These are phyloP conservation scores for Cladosporium sp. DNA, from an alignment of 2,329 filamentous ascomycete species.

Conservation along the genomic window DNA sequence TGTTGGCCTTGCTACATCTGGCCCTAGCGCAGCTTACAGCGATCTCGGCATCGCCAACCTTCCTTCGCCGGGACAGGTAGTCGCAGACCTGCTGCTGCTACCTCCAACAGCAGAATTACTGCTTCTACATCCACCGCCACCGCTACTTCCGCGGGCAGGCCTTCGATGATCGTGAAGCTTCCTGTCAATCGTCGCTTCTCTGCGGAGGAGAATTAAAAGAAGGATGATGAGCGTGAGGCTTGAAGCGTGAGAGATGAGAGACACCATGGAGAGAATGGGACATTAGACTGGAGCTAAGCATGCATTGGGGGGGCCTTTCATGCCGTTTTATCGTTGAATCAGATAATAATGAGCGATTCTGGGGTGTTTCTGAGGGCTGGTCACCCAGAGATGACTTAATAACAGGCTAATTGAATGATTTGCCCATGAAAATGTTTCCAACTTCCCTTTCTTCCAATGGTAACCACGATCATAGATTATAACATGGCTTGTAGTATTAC, in stretches of 20 bases:
- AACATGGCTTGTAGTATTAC: neutral
- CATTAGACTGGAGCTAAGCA: neutral
- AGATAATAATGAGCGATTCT: neutral
- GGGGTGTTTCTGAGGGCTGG: neutral
- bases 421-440: neutral
- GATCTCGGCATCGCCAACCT: neutral
- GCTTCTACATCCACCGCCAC: neutral
- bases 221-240: neutral
- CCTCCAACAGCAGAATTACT: neutral
- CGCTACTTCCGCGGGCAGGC: neutral
- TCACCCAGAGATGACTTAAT: conserved; percentile 9
- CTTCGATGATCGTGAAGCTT: neutral
- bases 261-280: neutral
- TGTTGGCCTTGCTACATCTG: neutral
- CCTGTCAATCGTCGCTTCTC: neutral
- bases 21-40: neutral
- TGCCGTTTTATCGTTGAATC: neutral
- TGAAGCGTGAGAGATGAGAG: neutral
- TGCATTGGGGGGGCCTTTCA: neutral
- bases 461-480: neutral
- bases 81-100: neutral
- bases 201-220: neutral
- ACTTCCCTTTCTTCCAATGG: neutral
- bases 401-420: no score
- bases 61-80: neutral